Conservation (phyloP, 2,329 filamentous ascomycete species). For the Colletotrichum kahawae region DNA sequence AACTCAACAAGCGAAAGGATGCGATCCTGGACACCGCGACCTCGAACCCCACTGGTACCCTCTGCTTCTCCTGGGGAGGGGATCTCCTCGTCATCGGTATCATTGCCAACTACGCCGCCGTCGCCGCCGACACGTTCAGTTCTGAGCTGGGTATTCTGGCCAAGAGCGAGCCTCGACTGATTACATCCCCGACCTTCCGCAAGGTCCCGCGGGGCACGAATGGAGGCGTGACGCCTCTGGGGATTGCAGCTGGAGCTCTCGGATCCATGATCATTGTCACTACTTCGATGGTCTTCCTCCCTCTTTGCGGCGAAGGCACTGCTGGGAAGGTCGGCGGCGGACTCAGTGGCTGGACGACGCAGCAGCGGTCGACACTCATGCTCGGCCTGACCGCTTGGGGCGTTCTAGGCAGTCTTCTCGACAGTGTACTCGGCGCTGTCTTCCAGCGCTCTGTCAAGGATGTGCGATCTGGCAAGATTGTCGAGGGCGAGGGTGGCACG, state of each 20-base stretch:
- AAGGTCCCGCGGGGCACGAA: conserved; percentile 91
- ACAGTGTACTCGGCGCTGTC: conserved; percentile 85
- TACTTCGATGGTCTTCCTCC: conserved; percentile 68
- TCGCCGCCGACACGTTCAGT: conserved; percentile 91
- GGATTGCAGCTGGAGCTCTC: conserved; percentile 74
- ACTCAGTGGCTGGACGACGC: conserved; percentile 52
- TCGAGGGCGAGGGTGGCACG: conserved; percentile 82
- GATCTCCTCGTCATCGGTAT: conserved; percentile 70
- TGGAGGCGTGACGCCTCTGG: conserved; percentile 82
- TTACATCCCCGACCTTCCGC: conserved; percentile 79
- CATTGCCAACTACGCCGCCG: conserved; percentile 86
- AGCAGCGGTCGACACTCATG: conserved; percentile 52
- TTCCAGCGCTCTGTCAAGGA: conserved; percentile 89
- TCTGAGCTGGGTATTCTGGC: conserved; percentile 95
- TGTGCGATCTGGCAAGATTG: conserved; percentile 80
- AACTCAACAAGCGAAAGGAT: conserved; percentile 55
- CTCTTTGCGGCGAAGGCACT: conserved; percentile 63
- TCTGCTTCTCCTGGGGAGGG: conserved; percentile 66
- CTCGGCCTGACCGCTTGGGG: conserved; percentile 74
- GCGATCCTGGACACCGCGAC: conserved; percentile 38
- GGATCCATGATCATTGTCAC: conserved; percentile 77
- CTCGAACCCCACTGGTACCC: conserved; percentile 40
- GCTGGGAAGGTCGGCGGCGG: conserved; percentile 42
- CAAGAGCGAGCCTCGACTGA: conserved; percentile 75
- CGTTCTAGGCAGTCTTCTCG: conserved; percentile 78